Conservation (phyloP, 2,329 filamentous ascomycete species). For the Colletotrichum euphorbiae region DNA sequence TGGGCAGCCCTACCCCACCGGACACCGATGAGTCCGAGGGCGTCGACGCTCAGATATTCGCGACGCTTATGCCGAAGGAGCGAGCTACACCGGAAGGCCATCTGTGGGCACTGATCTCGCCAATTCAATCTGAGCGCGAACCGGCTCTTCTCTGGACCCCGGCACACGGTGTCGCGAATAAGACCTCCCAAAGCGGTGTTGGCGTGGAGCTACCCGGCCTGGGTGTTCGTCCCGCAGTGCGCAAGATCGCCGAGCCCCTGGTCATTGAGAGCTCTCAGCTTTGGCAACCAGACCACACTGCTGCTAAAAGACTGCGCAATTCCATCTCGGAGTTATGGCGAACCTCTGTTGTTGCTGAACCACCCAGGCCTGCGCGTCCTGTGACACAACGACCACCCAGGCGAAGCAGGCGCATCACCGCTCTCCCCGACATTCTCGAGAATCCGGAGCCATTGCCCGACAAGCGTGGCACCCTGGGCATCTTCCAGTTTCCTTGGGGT, state of each 20-base stretch:
- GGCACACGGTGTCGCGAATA: constrained; percentile 28
- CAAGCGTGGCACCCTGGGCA: constrained; percentile 69
- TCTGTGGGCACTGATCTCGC: constrained; percentile 33
- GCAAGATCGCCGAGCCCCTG: constrained; percentile 50
- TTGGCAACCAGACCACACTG: constrained; percentile 50
- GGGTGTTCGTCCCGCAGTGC: constrained; percentile 50
- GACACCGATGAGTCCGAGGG: constrained; percentile 62
- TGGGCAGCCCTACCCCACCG: constrained; percentile 66
- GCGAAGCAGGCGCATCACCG: constrained; percentile 66
- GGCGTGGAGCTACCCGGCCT: constrained; percentile 45
- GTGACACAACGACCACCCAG: constrained; percentile 65
- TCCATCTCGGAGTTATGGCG: constrained; percentile 48
- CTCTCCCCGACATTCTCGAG: constrained; percentile 72
- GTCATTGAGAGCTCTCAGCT: constrained; percentile 52
- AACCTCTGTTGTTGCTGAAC: constrained; percentile 34
- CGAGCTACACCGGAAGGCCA: constrained; percentile 27
- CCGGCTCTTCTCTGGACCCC: constrained; percentile 15
- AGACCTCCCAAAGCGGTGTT: constrained; percentile 10
- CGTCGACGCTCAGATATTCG: constrained; percentile 47
- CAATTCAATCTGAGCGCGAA: constrained; percentile 31
- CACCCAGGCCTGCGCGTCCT: constrained; percentile 52
- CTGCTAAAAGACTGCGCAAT: constrained; percentile 41
- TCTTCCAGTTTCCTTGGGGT: constrained; percentile 76
- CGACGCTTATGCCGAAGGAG: constrained; percentile 37
- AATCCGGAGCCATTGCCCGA: constrained; percentile 69